phyloP scores from a whole-genome alignment of 1,139 yeast genomes.

The Hemisphaericaspora subhashii region DNA sequence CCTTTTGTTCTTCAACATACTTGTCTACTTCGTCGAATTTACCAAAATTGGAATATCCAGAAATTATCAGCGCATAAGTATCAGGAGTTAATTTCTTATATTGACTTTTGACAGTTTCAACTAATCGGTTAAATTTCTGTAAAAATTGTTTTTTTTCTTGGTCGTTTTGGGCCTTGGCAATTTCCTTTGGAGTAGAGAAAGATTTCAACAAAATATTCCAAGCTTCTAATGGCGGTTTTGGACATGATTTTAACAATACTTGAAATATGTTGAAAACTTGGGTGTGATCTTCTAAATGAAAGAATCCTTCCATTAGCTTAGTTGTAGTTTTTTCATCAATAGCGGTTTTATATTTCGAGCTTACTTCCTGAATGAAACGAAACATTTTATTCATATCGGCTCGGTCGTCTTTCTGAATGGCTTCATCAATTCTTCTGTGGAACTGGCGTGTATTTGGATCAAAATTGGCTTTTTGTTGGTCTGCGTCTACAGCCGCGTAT shows the following conservation, averaged over 20 bases:
- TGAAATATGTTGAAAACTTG: slow-evolving; percentile 38
- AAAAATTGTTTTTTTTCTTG: slow-evolving; percentile 18
- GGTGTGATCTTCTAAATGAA: slow-evolving; percentile 28
- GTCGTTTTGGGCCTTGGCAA: slow-evolving; percentile 11
- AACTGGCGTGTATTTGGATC: slow-evolving; percentile 38
- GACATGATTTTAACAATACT: slow-evolving; percentile 28
- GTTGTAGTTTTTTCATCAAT: slow-evolving; percentile 32
- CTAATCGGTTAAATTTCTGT: slow-evolving; percentile 27
- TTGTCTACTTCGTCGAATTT: slow-evolving; percentile 34
- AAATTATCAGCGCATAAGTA: slow-evolving; percentile 32
- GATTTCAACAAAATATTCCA: slow-evolving; percentile 42
- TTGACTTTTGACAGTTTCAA: slow-evolving; percentile 27
- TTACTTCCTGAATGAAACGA: slow-evolving; percentile 25
- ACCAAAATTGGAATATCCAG: slow-evolving; percentile 38
- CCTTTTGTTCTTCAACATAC: slow-evolving; percentile 21
- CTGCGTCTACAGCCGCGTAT: slow-evolving; percentile 3
- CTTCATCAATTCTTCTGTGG: slow-evolving; percentile 23
- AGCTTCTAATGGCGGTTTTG: slow-evolving; percentile 27
- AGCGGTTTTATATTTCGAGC: slow-evolving; percentile 23
- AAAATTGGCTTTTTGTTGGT: slow-evolving; percentile 15
- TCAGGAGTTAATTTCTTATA: slow-evolving; percentile 29
- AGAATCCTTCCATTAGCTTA: slow-evolving; percentile 37
- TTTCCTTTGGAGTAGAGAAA: slow-evolving; percentile 34
- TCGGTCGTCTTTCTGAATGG: slow-evolving; percentile 21
- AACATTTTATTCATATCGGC: slow-evolving; percentile 23